Base-by-base conservation (phyloP, 2,329 filamentous ascomycete genomes). In the Trichoderma atroviride region DNA sequence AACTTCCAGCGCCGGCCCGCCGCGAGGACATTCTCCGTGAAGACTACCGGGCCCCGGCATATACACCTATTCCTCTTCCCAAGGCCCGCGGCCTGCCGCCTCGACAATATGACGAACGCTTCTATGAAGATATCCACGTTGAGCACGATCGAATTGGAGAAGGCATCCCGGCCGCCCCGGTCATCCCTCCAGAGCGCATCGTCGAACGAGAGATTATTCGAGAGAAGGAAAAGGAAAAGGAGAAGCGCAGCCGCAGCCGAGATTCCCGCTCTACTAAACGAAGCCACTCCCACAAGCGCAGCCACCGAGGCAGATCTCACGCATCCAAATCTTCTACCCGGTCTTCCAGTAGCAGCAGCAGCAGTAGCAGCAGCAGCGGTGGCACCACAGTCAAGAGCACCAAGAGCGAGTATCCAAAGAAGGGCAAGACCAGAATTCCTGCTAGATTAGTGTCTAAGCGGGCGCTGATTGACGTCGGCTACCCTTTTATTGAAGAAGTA, bases 381-480 rank as follows among this genome's bases (percentile, higher is more conserved):
- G 83, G 83, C 29, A 86, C 85, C 2, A 84, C 84, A 11, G 78
- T 84, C n/a, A 85, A 82, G 75, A 60, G 57, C 35, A 40, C 35
- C 58, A 85, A 82, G 75, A 87, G 82, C 79, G 86, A 89, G 69
- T 93, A 92, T 72, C 91, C 91, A 11, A 92, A 92, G 81, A 94
- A 91, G 79, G 94, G 94, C 75, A 97, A 94, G 85, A 97, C 94
- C 16, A 89, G 92, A 74, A 94, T 97, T 78, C 94, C 94, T 0
- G 89, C 88, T 70, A 88, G 91, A 69, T 84, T 97, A 70, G 92
- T 96, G 16, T 92, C 92, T 72, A 91, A 92, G 77, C 86, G 90
- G 71, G 94, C 93, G 1, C 87, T 97, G 40, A 90, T 92, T 71
- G 92, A 97, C 72, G 84, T 97, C 16, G 91, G 92, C 14, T 97